A percentile compares a stretch with the other conserved stretches of the same genome.
Conservation (phyloP, 306 rosid genomes). For the Albizia julibrissin region DNA sequence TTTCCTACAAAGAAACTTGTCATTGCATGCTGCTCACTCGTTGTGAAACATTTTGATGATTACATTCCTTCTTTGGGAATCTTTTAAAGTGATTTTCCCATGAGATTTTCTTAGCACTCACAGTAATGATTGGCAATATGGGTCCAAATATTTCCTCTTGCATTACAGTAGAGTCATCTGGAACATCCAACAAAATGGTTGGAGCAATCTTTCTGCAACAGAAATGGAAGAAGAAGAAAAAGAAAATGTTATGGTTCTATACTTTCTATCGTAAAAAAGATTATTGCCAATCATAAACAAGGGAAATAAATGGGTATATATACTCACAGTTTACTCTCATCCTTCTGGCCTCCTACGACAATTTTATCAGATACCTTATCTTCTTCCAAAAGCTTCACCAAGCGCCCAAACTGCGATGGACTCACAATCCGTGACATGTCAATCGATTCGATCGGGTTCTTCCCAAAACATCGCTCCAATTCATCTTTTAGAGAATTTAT, state of each 20-base stretch:
- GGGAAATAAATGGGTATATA: neutral
- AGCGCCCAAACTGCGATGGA: conserved; percentile 59
- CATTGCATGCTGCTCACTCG: no score
- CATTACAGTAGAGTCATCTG: conserved; percentile 66
- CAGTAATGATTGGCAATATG: conserved; percentile 70
- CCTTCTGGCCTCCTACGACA: conserved; percentile 77
- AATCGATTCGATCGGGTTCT: conserved; percentile 54
- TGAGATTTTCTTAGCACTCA: conserved; percentile 33
- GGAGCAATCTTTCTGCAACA: conserved; percentile 76
- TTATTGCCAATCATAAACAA: conserved; percentile 23
- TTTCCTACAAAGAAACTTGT: no score
- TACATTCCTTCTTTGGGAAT: no score
- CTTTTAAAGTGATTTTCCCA: no score
- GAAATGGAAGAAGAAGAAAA: conserved; percentile 9
- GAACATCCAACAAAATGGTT: conserved; percentile 69
- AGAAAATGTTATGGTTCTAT: conserved; percentile 16
- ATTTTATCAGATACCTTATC: conserved; percentile 65
- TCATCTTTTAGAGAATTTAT: conserved; percentile 54
- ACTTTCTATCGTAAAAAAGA: neutral
- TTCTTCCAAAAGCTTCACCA: conserved; percentile 63
- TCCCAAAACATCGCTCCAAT: conserved; percentile 61
- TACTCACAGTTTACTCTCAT: conserved; percentile 65
- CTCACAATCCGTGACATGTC: conserved; percentile 69
- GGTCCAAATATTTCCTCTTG: conserved; percentile 91
- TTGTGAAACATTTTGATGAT: no score